phyloP scores from a whole-genome alignment of 805 yeast genomes.

The Wickerhamiella sergipiensis region DNA sequence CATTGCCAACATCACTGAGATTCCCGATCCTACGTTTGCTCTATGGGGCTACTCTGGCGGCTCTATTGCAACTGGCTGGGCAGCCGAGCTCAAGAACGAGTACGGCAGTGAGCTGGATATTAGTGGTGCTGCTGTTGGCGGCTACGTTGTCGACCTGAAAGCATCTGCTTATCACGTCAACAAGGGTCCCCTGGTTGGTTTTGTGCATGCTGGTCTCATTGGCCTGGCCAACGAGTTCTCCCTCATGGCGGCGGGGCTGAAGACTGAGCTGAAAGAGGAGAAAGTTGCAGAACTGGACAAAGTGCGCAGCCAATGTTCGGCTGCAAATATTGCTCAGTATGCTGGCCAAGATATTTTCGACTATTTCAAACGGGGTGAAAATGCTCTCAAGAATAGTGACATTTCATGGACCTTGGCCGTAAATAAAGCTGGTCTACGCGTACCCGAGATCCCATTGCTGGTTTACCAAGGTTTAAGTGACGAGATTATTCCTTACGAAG shows the following conservation, averaged over 20 bases:
- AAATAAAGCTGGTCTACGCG: constrained; percentile 10
- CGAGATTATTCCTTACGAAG: constrained; percentile 12
- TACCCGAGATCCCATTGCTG: constrained; percentile 13
- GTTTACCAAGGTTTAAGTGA: constrained; percentile 17
- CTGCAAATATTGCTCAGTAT: constrained; percentile 7
- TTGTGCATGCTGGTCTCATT: constrained; percentile 16
- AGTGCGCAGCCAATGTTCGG: constrained; percentile 11
- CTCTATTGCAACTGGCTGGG: constrained; percentile 21
- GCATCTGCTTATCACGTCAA: constrained; percentile 12
- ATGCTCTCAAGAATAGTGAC: constrained; percentile 6
- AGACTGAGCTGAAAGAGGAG: constrained; percentile 3
- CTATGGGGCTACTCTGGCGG: constrained; percentile 22
- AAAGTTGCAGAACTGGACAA: background rate
- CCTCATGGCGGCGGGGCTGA: constrained; percentile 4
- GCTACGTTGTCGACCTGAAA: constrained; percentile 6
- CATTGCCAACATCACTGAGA: constrained; percentile 3
- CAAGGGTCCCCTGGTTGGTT: constrained; percentile 13
- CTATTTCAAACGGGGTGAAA: constrained; percentile 13
- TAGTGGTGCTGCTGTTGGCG: constrained; percentile 8
- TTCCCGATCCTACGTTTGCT: constrained; percentile 6
- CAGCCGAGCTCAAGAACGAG: constrained; percentile 15
- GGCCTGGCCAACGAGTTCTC: constrained; percentile 17
- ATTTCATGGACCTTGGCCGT: constrained; percentile 6
- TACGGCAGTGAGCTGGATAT: constrained; percentile 17
- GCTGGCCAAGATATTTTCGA: constrained; percentile 11